Percentiles rank a stretch among this genome's conserved stretches.
These are phyloP conservation scores for Otatea glauca DNA, from an alignment of 176 grass and related monocot genomes.

Conservation along the genomic window DNA sequence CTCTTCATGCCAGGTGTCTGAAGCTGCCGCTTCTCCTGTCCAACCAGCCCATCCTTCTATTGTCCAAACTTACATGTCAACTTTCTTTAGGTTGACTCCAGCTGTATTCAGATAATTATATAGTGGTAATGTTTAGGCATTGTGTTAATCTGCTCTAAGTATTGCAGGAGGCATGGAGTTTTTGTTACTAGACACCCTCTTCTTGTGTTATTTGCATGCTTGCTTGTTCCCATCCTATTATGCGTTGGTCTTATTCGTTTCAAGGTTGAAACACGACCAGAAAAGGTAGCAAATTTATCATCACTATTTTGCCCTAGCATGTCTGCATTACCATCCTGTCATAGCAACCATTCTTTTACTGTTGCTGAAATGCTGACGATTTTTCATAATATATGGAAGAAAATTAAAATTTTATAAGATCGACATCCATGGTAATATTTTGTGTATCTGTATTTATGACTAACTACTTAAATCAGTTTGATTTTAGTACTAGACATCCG, in stretches of 20 bases:
- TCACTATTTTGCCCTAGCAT: neutral
- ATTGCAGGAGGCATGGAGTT: constrained; percentile 79
- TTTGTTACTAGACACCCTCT: constrained; percentile 80
- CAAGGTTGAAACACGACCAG: constrained; percentile 90
- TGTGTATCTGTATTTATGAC: neutral
- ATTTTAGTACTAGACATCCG: constrained; percentile 8
- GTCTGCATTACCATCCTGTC: neutral
- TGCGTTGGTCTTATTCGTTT: constrained; percentile 82
- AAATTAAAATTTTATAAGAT: neutral
- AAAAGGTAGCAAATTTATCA: constrained; percentile 67
- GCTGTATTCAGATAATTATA: constrained; percentile 35
- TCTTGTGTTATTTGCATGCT: constrained; percentile 72
- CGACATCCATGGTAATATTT: constrained; percentile 9
- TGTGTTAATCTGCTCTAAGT: constrained; percentile 45
- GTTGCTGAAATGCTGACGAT: constrained; percentile 27
- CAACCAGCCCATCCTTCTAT: constrained; percentile 57
- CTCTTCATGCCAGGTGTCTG: constrained; percentile 48
- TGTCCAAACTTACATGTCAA: constrained; percentile 87
- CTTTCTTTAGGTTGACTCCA: constrained; percentile 77
- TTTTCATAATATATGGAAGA: neutral
- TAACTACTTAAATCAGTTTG: constrained; percentile 1
- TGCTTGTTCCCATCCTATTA: constrained; percentile 84
- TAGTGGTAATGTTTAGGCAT: constrained; percentile 36
- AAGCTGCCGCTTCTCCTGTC: constrained; percentile 45
- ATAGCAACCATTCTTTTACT: constrained; percentile 20